Percentiles rank a stretch among this genome's conserved stretches.
phyloP scores from a whole-genome alignment of 169 alveolate species.

The Babesia ovata region DNA sequence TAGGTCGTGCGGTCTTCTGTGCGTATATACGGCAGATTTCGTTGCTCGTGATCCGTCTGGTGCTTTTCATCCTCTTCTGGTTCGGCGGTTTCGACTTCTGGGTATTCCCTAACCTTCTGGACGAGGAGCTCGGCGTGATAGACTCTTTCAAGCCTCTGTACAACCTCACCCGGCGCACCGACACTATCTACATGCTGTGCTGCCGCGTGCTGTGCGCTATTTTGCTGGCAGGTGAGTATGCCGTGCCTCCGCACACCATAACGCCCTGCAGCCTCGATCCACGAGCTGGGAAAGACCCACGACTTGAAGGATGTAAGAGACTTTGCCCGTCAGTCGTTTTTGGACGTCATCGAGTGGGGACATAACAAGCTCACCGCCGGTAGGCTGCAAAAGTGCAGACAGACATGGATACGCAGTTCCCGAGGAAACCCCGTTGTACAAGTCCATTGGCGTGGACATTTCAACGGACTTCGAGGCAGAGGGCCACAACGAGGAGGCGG shows the following conservation, averaged over 20 bases:
- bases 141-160: constrained; percentile 84
- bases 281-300: constrained; percentile 84
- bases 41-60: constrained; percentile 73
- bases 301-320: constrained; percentile 77
- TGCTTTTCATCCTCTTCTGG: constrained; percentile 78
- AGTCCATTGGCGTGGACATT: constrained; percentile 71
- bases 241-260: too few species aligned
- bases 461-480: constrained; percentile 46
- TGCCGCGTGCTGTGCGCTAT: constrained; percentile 81
- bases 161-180: constrained; percentile 74
- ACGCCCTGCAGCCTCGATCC: constrained; percentile 58
- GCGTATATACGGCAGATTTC: constrained; percentile 38
- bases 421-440: constrained; percentile 71
- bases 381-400: constrained; percentile 16
- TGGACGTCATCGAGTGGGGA: constrained; percentile 86
- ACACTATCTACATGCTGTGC: constrained; percentile 70
- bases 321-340: constrained; percentile 83
- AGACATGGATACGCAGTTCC: constrained; percentile 6
- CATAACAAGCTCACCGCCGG: constrained; percentile 79
- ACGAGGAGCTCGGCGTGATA: constrained; percentile 86
- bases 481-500: constrained; percentile 54
- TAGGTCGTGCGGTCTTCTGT: background rate
- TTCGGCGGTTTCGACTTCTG: constrained; percentile 85
- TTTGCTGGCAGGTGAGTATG: constrained; percentile 74
- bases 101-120: constrained; percentile 85